phyloP scores from a whole-genome alignment of 768 basidiomycete genomes.

The Fomitopsis pulvina region DNA sequence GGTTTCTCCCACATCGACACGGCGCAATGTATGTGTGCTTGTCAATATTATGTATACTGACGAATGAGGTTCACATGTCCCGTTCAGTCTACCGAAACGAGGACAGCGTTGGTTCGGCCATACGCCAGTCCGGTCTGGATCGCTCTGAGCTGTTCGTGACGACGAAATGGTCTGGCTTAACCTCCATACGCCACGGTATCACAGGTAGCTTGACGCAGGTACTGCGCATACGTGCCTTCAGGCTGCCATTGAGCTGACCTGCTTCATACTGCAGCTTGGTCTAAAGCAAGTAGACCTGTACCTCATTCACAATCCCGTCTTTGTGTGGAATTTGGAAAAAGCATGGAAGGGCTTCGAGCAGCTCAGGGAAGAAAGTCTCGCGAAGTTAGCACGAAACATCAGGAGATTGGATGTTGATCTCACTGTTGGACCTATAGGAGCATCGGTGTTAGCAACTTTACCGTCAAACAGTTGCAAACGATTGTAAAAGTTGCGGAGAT shows the following conservation, averaged over 20 bases:
- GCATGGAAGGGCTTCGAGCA: constrained; percentile 54
- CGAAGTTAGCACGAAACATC: constrained; percentile 22
- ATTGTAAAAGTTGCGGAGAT: constrained; percentile 44
- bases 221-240: neutral
- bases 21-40: constrained; percentile 34
- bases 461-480: constrained; percentile 41
- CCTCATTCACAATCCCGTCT: constrained; percentile 50
- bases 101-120: constrained; percentile 29
- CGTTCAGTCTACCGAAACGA: constrained; percentile 30
- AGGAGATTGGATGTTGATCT: neutral
- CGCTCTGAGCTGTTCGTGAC: constrained; percentile 30
- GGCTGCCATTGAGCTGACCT: neutral
- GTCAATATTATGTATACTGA: constrained; percentile 56
- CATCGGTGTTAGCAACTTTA: constrained; percentile 71
- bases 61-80: constrained; percentile 24
- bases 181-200: constrained; percentile 33
- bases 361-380: constrained; percentile 36
- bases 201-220: constrained; percentile 46
- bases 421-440: constrained; percentile 33
- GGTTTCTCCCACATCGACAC: constrained; percentile 64
- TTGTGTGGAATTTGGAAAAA: constrained; percentile 24
- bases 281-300: constrained; percentile 61
- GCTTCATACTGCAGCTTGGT: constrained; percentile 48
- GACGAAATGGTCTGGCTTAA: constrained; percentile 43
- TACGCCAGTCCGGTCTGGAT: constrained; percentile 29